phyloP scores from a whole-genome alignment of 768 basidiomycete species.

The Amanita pseudoporphyria region DNA sequence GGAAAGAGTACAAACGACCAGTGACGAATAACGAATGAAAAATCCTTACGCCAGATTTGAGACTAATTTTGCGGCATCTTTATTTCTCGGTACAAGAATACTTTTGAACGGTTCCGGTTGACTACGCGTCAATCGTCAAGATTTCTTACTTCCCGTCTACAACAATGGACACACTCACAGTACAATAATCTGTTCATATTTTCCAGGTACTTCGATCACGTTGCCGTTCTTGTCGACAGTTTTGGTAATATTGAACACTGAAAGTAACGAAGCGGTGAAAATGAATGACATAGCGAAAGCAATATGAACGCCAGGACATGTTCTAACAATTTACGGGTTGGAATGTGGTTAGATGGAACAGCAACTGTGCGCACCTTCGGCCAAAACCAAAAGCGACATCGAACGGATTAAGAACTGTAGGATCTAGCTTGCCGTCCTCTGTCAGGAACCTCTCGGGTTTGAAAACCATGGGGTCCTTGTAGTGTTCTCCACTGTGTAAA shows the following conservation, averaged over 20 bases:
- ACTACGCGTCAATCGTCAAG: background rate
- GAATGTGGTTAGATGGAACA: background rate
- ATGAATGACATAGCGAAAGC: constrained; percentile 2
- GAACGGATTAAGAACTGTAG: background rate
- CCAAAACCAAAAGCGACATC: constrained; percentile 7
- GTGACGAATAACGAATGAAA: background rate
- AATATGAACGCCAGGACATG: constrained; percentile 3
- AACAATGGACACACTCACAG: background rate
- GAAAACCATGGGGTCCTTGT: background rate
- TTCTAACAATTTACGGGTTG: background rate
- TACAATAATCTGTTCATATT: background rate
- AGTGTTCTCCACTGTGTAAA: background rate
- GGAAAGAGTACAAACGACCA: no score
- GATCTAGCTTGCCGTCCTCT: constrained; percentile 2
- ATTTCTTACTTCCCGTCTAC: background rate
- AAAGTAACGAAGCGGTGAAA: constrained; percentile 1
- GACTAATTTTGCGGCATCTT: background rate
- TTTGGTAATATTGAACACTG: constrained; percentile 3
- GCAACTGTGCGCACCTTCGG: background rate
- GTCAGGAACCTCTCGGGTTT: constrained; percentile 5
- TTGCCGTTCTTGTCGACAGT: constrained; percentile 2
- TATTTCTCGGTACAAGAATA: background rate
- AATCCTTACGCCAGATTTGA: background rate
- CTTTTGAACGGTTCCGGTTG: constrained; percentile 1
- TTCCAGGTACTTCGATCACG: background rate